Evolutionary conservation across 1,284 basidiomycete species (phyloP).

Genomic region (Porphyrellus sp.): DNA sequence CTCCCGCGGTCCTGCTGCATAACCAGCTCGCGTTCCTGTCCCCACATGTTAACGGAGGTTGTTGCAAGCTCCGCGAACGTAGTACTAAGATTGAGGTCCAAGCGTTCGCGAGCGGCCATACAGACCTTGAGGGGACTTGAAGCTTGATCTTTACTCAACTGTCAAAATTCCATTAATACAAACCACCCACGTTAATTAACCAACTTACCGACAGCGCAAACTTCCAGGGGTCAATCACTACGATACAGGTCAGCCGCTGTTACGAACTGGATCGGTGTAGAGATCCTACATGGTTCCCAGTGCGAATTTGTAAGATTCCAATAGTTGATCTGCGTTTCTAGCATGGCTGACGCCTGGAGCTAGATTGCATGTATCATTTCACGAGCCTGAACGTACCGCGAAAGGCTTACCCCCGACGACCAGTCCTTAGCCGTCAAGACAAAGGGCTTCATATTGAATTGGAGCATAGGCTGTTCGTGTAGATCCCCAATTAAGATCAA

Average conservation of each 20-base stretch:
- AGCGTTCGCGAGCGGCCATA: conserved; percentile 76
- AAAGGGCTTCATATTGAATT: conserved; percentile 86
- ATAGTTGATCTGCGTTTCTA: conserved; percentile 86
- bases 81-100: conserved; percentile 91
- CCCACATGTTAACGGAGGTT: conserved; percentile 72
- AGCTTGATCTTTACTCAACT: conserved; percentile 55
- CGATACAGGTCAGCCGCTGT: not conserved
- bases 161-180: conserved; percentile 13
- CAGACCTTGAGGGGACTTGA: conserved; percentile 59
- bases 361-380: conserved; percentile 34
- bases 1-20: conserved; percentile 77
- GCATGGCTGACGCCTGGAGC: conserved; percentile 79
- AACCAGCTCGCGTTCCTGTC: conserved; percentile 69
- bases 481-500: conserved; percentile 93
- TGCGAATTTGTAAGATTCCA: conserved; percentile 98
- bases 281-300: conserved; percentile 87
- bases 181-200: not conserved
- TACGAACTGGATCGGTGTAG: not conserved
- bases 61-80: conserved; percentile 87
- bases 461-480: conserved; percentile 93
- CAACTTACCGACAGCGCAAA: conserved; percentile 67
- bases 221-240: conserved; percentile 96
- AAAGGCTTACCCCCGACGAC: conserved; percentile 75
- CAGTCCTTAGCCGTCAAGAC: conserved; percentile 86
- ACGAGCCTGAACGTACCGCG: not conserved